Evolutionary conservation across 352 stramenopile genomes (phyloP).

Genomic region (Phytophthora lateralis): DNA sequence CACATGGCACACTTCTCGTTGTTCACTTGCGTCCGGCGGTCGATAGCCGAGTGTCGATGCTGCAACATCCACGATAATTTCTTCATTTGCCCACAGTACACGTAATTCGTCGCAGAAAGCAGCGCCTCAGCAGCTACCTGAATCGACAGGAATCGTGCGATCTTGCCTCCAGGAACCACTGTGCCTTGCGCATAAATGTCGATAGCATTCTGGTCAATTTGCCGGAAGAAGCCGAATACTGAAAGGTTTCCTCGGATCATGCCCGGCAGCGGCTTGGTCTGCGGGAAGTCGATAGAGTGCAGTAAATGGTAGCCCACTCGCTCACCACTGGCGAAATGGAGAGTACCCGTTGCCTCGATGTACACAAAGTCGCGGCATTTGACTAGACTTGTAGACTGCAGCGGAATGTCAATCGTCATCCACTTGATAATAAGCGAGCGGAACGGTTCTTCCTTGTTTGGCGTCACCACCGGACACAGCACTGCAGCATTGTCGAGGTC

Average conservation of each 20-base stretch:
- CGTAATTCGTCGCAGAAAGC: conserved; percentile 35
- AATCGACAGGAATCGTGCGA: conserved; percentile 32
- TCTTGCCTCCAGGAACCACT: conserved; percentile 23
- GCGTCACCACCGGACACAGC: conserved; percentile 21
- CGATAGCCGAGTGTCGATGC: conserved; percentile 7
- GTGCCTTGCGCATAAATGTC: conserved; percentile 38
- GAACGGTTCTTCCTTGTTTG: conserved; percentile 33
- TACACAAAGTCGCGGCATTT: conserved; percentile 40
- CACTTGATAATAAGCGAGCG: conserved; percentile 39
- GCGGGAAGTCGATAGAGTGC: conserved; percentile 42
- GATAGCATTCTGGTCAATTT: conserved; percentile 36
- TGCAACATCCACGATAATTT: conserved; percentile 52
- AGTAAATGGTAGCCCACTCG: conserved; percentile 41
- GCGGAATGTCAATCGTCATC: conserved; percentile 36
- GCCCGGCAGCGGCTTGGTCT: conserved; percentile 33
- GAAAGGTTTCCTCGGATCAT: conserved; percentile 44
- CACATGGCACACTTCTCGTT: conserved; percentile 25
- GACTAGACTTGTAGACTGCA: conserved; percentile 24
- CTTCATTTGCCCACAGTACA: conserved; percentile 57
- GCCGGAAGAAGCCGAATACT: conserved; percentile 44
- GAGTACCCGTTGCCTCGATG: conserved; percentile 39
- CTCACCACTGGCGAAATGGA: conserved; percentile 20
- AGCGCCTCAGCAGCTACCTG: conserved; percentile 31
- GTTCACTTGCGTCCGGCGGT: conserved; percentile 8
- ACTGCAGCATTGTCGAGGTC: conserved; percentile 33